These are phyloP conservation scores for Ogataea siamensis DNA, from an alignment of 805 yeast genomes.

Conservation along the genomic window DNA sequence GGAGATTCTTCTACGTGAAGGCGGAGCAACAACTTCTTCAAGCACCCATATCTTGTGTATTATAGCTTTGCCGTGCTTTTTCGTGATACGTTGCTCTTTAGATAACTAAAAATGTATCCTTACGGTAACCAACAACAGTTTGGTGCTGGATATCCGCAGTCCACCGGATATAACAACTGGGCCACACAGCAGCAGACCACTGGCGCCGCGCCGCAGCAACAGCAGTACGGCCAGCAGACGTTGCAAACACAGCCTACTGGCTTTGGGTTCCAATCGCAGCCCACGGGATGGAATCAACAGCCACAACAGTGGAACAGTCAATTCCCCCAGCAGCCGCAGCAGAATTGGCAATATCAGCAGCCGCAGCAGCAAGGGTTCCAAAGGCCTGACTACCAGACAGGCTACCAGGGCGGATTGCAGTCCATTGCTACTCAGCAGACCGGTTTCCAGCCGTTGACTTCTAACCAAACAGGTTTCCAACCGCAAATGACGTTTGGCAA, in stretches of 20 bases:
- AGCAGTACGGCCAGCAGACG: constrained; percentile 20
- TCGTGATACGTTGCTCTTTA: neutral
- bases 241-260: constrained; percentile 41
- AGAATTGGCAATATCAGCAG: constrained; percentile 16
- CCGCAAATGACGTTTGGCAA: constrained; percentile 39
- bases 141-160: constrained; percentile 26
- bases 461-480: constrained; percentile 41
- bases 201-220: constrained; percentile 24
- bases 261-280: constrained; percentile 29
- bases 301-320: constrained; percentile 17
- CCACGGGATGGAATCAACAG: constrained; percentile 17
- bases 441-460: constrained; percentile 31
- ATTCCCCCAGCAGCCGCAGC: constrained; percentile 13
- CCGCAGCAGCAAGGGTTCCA: constrained; percentile 15
- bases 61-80: neutral
- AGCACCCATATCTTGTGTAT: neutral
- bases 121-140: constrained; percentile 26
- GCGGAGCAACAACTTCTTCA: neutral
- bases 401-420: constrained; percentile 1
- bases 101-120: constrained; percentile 23
- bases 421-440: constrained; percentile 30
- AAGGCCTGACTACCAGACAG: neutral
- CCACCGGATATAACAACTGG: constrained; percentile 27
- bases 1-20: neutral
- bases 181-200: constrained; percentile 35